Percentiles rank a stretch among this genome's conserved stretches.
Evolutionary conservation across 164 flowering plant genomes (phyloP).

Genomic region (Echeveria elegans): DNA sequence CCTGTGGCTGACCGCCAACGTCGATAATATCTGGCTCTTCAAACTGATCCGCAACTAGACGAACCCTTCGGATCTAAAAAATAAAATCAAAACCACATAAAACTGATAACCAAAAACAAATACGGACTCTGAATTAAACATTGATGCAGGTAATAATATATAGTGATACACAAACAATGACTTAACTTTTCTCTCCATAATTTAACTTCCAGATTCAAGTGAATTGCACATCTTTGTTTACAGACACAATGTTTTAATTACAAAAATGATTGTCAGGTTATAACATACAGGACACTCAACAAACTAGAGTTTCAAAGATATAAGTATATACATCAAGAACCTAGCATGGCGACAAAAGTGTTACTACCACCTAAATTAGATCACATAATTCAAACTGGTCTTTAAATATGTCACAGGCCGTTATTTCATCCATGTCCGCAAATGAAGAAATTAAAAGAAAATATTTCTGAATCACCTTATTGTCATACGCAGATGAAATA

Average conservation of each 20-base stretch:
- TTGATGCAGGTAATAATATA: not conserved
- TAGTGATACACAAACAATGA: too few species aligned
- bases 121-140: not conserved
- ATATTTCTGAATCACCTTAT: slow-evolving; percentile 44
- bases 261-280: not conserved
- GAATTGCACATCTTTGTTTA: too few species aligned
- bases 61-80: slow-evolving; percentile 60
- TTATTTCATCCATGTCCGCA: not conserved
- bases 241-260: not conserved
- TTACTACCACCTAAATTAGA: not conserved
- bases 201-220: too few species aligned
- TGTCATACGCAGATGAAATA: slow-evolving; percentile 76
- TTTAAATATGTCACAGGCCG: not conserved
- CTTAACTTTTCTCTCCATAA: too few species aligned
- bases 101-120: not conserved
- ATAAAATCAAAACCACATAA: not conserved
- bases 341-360: not conserved
- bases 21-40: slow-evolving; percentile 61
- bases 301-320: not conserved
- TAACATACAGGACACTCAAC: not conserved
- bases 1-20: slow-evolving; percentile 83
- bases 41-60: slow-evolving; percentile 60
- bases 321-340: not conserved
- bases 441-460: not conserved
- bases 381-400: not conserved